Base-by-base conservation (phyloP, 352 stramenopile species). In the Phytopythium helicoides region DNA sequence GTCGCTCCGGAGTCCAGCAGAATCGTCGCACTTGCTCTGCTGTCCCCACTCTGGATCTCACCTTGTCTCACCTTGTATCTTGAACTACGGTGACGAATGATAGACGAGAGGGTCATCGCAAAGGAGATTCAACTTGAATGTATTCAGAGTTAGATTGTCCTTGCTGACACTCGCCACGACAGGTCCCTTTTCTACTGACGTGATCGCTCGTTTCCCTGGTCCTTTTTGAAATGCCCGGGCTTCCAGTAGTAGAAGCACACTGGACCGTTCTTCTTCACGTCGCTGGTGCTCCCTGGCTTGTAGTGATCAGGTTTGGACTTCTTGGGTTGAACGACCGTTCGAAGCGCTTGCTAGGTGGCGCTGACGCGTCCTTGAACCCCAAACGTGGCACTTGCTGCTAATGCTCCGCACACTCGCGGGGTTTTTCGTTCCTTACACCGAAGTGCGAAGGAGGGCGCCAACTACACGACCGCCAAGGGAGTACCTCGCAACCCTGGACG, bases 101-200 rank as follows among this genome's bases (percentile, higher is more conserved):
- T 56, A 56, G 7, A 61, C 45, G 38, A 61, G 54, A 61, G 54
- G 54, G 54, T 55, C 36, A 46, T 61, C 54, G 15, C 47, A 55
- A 46, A 61, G 54, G 11, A 61, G 36, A 38, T 55, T 61, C 46
- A 61, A 45, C 47, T 46, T 62, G 54, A 33, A 28, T 19, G 52
- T 36, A 35, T 54, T 60, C 40, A 60, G 36, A 8, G 31, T 56
- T 61, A 60, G 44, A 53, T 19, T 26, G 47, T 55, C 36, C 25
- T 50, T 31, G 25, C n/a, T 55, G 31, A 38, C 18, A 11, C 35
- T 60, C 28, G 26, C 51, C 51, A 58, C 25, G 51, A 37, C 42
- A 58, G 52, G 52, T 45, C 22, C 52, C 52, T 54, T 26, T 42
- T 60, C 44, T 60, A 60, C 33, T 59, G 52, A 45, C 25, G 42